Conservation (phyloP, 1,284 basidiomycete species). For the Wolfiporia cocos region DNA sequence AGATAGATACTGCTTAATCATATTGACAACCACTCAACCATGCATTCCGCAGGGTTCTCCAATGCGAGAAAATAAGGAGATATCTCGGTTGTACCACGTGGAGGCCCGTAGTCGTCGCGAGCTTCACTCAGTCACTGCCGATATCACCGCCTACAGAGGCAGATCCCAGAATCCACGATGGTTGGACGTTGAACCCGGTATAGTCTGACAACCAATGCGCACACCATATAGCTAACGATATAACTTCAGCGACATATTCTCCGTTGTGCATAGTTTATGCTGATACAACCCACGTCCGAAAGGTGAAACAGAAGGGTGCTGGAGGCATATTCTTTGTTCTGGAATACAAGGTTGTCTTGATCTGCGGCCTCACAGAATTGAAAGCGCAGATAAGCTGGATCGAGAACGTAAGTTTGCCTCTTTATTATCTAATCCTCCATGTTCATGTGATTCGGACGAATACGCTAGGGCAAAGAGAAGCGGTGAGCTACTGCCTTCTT, state of each 20-base stretch:
- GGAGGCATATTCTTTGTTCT: conserved; percentile 31
- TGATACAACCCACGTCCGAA: conserved; percentile 32
- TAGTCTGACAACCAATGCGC: background rate
- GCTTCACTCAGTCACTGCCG: conserved; percentile 21
- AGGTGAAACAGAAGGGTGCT: conserved; percentile 6
- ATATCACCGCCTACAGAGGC: conserved; percentile 40
- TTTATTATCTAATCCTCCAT: conserved; percentile 5
- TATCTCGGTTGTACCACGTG: too few species aligned
- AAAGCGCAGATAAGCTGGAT: conserved; percentile 41
- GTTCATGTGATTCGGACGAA: too few species aligned
- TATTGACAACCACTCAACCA: background rate
- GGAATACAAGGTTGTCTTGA: conserved; percentile 40
- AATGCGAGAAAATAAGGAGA: too few species aligned
- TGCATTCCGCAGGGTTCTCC: background rate
- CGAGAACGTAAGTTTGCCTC: conserved; percentile 25
- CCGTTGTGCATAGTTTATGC: conserved; percentile 37
- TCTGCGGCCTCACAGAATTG: conserved; percentile 42
- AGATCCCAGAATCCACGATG: conserved; percentile 30
- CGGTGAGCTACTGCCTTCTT: too few species aligned
- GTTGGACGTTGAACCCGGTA: conserved; percentile 39
- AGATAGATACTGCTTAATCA: background rate
- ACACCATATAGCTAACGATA: background rate
- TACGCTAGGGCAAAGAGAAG: too few species aligned
- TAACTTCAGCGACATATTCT: conserved; percentile 32
- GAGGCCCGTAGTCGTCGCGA: too few species aligned